phyloP scores from a whole-genome alignment of 371 early-diverging fungal species.

The Coemansia sp. region DNA sequence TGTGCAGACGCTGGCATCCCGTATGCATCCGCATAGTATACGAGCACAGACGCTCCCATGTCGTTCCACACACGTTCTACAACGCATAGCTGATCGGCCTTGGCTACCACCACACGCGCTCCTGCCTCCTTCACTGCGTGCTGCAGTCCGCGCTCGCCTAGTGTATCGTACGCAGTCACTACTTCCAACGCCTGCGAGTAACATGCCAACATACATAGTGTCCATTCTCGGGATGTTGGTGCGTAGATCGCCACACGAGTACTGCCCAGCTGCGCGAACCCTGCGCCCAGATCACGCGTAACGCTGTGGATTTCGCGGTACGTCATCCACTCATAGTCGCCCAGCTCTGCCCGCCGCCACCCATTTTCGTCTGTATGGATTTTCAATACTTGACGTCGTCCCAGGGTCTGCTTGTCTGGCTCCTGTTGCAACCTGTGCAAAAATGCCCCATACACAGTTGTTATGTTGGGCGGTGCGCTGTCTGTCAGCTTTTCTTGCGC shows the following conservation, averaged over 20 bases:
- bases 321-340: slow-evolving; percentile 59
- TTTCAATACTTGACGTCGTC: slow-evolving; percentile 55
- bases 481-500: slow-evolving; percentile 18
- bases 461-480: slow-evolving; percentile 24
- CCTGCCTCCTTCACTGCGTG: slow-evolving; percentile 74
- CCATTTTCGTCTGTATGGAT: slow-evolving; percentile 11
- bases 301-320: slow-evolving; percentile 51
- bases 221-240: slow-evolving; percentile 53
- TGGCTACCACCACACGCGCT: slow-evolving; percentile 71
- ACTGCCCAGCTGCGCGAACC: slow-evolving; percentile 54
- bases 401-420: slow-evolving; percentile 53
- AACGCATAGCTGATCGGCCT: slow-evolving; percentile 71
- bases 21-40: slow-evolving; percentile 80
- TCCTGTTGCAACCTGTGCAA: slow-evolving; percentile 22
- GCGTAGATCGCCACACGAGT: slow-evolving; percentile 62
- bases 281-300: slow-evolving; percentile 52
- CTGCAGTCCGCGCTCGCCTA: slow-evolving; percentile 75
- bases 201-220: slow-evolving; percentile 56
- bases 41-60: slow-evolving; percentile 63
- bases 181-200: slow-evolving; percentile 68
- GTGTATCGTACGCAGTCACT: slow-evolving; percentile 85
- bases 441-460: slow-evolving; percentile 45
- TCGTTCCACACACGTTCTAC: slow-evolving; percentile 58
- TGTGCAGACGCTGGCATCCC: slow-evolving; percentile 77
- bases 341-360: slow-evolving; percentile 50